phyloP scores from a whole-genome alignment of 1,284 basidiomycete species.

The Irpex rosettiformis region DNA sequence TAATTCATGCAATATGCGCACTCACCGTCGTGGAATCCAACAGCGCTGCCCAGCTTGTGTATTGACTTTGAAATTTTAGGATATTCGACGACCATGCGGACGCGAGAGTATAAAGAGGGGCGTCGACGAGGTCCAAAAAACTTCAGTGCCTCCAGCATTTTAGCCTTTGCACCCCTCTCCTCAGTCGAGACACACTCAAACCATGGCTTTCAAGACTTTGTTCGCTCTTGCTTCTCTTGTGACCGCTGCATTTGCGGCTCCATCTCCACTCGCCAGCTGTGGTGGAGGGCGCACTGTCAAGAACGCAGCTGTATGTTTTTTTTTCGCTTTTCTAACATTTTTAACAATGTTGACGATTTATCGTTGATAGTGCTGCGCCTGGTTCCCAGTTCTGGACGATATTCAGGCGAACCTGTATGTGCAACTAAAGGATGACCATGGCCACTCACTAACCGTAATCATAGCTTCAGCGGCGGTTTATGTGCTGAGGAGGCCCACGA shows the following conservation, averaged over 20 bases:
- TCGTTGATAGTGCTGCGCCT: conserved; percentile 31
- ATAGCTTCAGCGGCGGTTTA: conserved; percentile 30
- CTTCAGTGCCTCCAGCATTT: not conserved
- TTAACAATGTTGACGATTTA: not conserved
- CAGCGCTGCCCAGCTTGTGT: not conserved
- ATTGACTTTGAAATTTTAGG: not conserved
- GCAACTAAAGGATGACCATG: not conserved
- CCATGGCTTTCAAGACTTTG: not conserved
- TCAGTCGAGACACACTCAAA: not conserved
- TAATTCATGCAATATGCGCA: not conserved
- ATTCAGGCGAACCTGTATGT: conserved; percentile 30
- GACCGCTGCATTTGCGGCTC: not conserved
- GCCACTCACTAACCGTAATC: not conserved
- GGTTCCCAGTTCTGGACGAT: conserved; percentile 33
- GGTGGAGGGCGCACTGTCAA: not conserved
- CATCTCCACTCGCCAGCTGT: not conserved
- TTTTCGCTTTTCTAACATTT: not conserved
- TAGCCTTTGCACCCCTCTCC: not conserved
- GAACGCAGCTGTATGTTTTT: not conserved
- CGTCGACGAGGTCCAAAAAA: not conserved
- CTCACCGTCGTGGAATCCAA: not conserved
- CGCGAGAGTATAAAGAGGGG: not conserved
- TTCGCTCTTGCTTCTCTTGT: not conserved
- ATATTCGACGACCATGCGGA: not conserved
- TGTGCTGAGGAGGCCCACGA: conserved; percentile 41